Conservation (phyloP, 2,329 filamentous ascomycete species). For the Arthroderma sp. region DNA sequence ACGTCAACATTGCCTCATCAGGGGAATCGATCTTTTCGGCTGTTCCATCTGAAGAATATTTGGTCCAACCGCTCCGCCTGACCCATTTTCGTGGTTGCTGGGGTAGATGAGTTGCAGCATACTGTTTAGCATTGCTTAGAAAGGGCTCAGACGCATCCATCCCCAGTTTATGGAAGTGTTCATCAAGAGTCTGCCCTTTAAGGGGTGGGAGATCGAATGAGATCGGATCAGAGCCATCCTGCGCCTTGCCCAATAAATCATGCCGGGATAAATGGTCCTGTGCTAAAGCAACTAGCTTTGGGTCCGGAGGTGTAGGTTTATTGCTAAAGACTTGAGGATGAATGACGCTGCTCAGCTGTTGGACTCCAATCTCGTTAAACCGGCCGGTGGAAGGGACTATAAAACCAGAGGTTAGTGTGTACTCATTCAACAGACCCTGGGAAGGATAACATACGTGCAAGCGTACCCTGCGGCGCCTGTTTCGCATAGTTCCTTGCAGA, state of each 20-base stretch:
- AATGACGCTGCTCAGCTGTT: slow-evolving; percentile 77
- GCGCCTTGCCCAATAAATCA: slow-evolving; percentile 81
- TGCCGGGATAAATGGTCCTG: slow-evolving; percentile 73
- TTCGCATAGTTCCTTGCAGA: slow-evolving; percentile 5
- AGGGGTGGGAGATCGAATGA: slow-evolving; percentile 74
- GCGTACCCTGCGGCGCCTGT: neutral
- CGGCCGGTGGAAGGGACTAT: slow-evolving; percentile 45
- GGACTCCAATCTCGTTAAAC: slow-evolving; percentile 86
- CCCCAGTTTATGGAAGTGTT: slow-evolving; percentile 85
- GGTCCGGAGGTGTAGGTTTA: slow-evolving; percentile 42
- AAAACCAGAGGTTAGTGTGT: neutral
- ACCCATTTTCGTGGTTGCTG: slow-evolving; percentile 61
- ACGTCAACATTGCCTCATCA: slow-evolving; percentile 69
- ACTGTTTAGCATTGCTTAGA: slow-evolving; percentile 60
- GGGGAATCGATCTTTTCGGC: slow-evolving; percentile 64
- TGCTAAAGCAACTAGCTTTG: slow-evolving; percentile 66
- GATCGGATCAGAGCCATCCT: slow-evolving; percentile 61
- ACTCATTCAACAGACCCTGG: neutral
- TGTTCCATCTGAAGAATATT: slow-evolving; percentile 64
- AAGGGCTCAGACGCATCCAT: slow-evolving; percentile 80
- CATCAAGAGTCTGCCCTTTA: slow-evolving; percentile 70
- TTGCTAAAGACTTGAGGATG: slow-evolving; percentile 70
- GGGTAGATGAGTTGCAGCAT: slow-evolving; percentile 50
- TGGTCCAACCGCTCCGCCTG: slow-evolving; percentile 79
- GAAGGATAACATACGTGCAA: neutral